Evolutionary conservation across 805 yeast species (phyloP), one percentile per base, ranked within the genome.

Genomic region (Kluyveromyces lactis): DNA sequence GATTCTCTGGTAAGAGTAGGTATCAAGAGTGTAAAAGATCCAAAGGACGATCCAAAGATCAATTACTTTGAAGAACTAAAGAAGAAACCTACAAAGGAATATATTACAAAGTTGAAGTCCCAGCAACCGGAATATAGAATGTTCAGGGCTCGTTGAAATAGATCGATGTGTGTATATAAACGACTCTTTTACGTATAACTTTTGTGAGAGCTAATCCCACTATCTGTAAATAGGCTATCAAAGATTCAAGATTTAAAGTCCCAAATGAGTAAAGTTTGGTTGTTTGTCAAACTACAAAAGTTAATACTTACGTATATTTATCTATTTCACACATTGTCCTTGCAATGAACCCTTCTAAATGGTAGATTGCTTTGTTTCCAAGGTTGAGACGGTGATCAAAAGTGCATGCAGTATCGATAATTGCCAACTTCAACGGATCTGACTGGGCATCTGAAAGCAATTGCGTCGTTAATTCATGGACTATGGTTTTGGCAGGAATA

Each of bases 271-370:
- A n/a, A n/a, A n/a, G n/a, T n/a, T n/a, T n/a, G n/a, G n/a, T n/a
- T n/a, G n/a, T n/a, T n/a, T n/a, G n/a, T n/a, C n/a, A n/a, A n/a
- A n/a, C n/a, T n/a, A n/a, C n/a, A n/a, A n/a, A n/a, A n/a, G n/a
- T n/a, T n/a, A n/a, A n/a, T n/a, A n/a, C 16, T 18, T 15, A 27
- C n/a, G 26, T 27, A 26, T 18, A 15, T 18, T 50, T 63, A 50
- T 82, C 92, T 36, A 83, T 58, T 7, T 72, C 72, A 31, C 86
- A 83, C 97, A 92, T 90, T 2, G 79, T 76, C 55, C 75, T 81
- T 1, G 97, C 96, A 15, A 85, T 74, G 56, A 86, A 92, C 1
- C 97, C 98, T 65, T 92, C 98, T 40, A 92, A 64, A 63, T 92
- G 98, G 62, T 86, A 92, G 10, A 92, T 90, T 28, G 87, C 85